Evolutionary conservation across 768 basidiomycete species (phyloP).

Genomic region (Piloderma croceum): DNA sequence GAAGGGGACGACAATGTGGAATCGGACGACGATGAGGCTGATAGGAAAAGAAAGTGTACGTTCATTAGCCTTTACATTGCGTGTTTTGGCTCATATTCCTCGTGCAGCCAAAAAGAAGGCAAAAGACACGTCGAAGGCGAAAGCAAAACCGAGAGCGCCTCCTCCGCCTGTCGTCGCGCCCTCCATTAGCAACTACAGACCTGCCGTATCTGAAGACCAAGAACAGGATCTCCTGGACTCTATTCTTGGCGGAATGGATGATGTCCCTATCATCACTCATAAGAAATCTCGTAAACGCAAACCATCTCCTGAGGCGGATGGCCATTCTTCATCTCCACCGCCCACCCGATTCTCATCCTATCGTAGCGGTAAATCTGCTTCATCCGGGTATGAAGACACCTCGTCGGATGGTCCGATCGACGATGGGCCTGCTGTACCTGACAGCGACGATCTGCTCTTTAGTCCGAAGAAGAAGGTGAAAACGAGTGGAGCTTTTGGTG

Average conservation of each 20-base stretch:
- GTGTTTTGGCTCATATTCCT: constrained; percentile 4
- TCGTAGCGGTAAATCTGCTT: constrained; percentile 26
- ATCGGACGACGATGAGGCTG: constrained; percentile 50
- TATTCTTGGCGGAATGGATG: constrained; percentile 70
- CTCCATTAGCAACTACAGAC: constrained; percentile 77
- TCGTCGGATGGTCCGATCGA: constrained; percentile 33
- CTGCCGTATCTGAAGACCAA: constrained; percentile 65
- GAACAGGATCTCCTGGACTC: constrained; percentile 88
- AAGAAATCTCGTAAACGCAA: constrained; percentile 59
- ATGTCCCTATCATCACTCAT: constrained; percentile 27
- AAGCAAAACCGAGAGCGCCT: constrained; percentile 41
- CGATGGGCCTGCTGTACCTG: constrained; percentile 24
- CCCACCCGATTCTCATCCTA: constrained; percentile 21
- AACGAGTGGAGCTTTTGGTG: constrained; percentile 32
- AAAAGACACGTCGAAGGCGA: constrained; percentile 38
- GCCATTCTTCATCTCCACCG: constrained; percentile 35
- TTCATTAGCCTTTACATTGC: constrained; percentile 10
- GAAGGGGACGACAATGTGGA: constrained; percentile 52
- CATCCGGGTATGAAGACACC: constrained; percentile 29
- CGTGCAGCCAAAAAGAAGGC: constrained; percentile 36
- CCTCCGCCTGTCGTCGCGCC: constrained; percentile 48
- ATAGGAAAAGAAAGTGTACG: constrained; percentile 38
- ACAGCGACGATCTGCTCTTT: constrained; percentile 56
- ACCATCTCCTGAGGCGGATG: constrained; percentile 43
- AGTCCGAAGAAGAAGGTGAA: constrained; percentile 69